phyloP scores from a whole-genome alignment of 768 basidiomycete species.

The Leucocoprinus birnbaumii region DNA sequence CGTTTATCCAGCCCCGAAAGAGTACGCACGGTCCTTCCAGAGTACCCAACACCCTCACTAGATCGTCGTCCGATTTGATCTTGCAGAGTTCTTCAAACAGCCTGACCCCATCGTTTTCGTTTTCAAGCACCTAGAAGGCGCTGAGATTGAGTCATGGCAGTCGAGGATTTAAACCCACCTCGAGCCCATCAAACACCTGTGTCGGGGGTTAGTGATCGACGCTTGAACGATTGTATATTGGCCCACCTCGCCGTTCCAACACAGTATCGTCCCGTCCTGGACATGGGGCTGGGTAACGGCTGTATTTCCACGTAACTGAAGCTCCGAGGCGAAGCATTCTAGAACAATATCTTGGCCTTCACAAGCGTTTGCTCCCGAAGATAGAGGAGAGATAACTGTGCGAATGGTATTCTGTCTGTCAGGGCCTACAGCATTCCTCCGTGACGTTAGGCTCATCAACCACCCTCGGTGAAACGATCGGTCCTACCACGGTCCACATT shows the following conservation, averaged over 20 bases:
- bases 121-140: conserved; percentile 40
- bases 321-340: conserved; percentile 71
- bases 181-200: conserved; percentile 75
- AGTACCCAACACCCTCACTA: conserved; percentile 49
- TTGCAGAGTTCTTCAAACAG: conserved; percentile 34
- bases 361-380: background rate
- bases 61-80: conserved; percentile 31
- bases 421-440: conserved; percentile 45
- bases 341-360: conserved; percentile 22
- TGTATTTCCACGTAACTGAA: conserved; percentile 62
- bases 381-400: background rate
- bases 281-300: conserved; percentile 70
- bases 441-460: background rate
- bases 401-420: conserved; percentile 45
- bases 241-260: conserved; percentile 84
- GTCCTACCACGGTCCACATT: conserved; percentile 59
- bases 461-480: background rate
- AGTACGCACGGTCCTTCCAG: conserved; percentile 81
- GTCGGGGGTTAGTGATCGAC: background rate
- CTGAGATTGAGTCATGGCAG: background rate
- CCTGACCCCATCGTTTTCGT: conserved; percentile 74
- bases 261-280: conserved; percentile 55
- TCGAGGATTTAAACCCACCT: conserved; percentile 38
- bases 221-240: background rate
- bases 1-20: background rate